Evolutionary conservation across 2,329 filamentous ascomycete genomes (phyloP).

Genomic region (Sclerotinia glacialis): DNA sequence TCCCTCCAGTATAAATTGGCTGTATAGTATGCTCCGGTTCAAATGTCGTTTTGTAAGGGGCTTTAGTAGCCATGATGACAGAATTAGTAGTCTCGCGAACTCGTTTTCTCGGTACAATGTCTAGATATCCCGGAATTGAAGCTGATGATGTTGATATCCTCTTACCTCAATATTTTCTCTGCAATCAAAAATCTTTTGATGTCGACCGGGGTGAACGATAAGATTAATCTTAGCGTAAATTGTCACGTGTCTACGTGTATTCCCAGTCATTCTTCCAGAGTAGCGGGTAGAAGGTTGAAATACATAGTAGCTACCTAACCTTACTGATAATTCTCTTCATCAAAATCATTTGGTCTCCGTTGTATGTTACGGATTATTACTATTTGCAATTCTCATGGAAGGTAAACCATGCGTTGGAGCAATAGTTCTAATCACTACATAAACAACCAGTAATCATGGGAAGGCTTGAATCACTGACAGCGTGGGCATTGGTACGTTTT

Average conservation of each 20-base stretch:
- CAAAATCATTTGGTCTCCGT: background rate
- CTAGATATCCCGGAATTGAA: background rate
- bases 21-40: constrained; percentile 78
- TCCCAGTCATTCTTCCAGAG: background rate
- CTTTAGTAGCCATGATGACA: constrained; percentile 56
- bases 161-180: constrained; percentile 4
- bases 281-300: background rate
- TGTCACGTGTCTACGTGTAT: constrained; percentile 9
- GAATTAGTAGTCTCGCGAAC: background rate
- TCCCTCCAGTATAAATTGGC: constrained; percentile 91
- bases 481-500: constrained; percentile 33
- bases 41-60: constrained; percentile 80
- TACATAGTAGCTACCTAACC: background rate
- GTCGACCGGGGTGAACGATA: constrained; percentile 25
- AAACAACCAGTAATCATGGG: constrained; percentile 15
- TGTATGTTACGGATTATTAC: background rate
- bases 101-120: background rate
- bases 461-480: constrained; percentile 33
- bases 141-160: background rate
- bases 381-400: background rate
- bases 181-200: constrained; percentile 26
- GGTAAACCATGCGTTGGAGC: constrained; percentile 5
- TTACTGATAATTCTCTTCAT: background rate
- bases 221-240: constrained; percentile 30
- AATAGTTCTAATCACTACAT: background rate